Conservation (phyloP, 2,329 filamentous ascomycete species). For the Lasiodiplodia theobromae region DNA sequence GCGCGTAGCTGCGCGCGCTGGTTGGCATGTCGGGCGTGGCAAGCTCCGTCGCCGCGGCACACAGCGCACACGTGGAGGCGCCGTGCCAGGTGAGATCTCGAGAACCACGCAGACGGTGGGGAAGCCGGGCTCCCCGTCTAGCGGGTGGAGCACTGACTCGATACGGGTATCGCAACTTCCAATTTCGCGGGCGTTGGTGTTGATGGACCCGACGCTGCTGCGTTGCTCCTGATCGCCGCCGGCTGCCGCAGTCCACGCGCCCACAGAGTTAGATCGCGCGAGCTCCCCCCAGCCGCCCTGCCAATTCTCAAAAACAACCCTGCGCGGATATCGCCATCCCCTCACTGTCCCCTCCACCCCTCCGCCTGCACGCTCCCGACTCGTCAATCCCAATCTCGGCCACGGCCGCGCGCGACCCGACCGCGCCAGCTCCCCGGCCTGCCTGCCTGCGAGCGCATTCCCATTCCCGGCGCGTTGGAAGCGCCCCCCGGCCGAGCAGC, state of each 20-base stretch:
- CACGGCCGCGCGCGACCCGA: slow-evolving; percentile 20
- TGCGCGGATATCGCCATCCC: slow-evolving; percentile 22
- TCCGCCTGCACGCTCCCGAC: slow-evolving; percentile 17
- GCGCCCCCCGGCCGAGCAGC: slow-evolving; percentile 18
- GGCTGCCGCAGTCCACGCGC: slow-evolving; percentile 8
- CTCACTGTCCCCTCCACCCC: not conserved
- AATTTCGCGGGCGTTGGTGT: slow-evolving; percentile 18
- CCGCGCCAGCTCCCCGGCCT: not conserved
- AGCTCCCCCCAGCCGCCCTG: slow-evolving; percentile 15
- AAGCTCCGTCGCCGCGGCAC: slow-evolving; percentile 10
- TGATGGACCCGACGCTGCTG: slow-evolving; percentile 10
- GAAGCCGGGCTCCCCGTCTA: slow-evolving; percentile 13
- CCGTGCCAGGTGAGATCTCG: slow-evolving; percentile 7
- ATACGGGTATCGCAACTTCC: slow-evolving; percentile 18
- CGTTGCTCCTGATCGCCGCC: slow-evolving; percentile 22
- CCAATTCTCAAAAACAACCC: slow-evolving; percentile 19
- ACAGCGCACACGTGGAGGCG: slow-evolving; percentile 13
- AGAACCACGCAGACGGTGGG: slow-evolving; percentile 8
- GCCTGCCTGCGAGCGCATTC: slow-evolving; percentile 12
- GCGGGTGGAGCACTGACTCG: slow-evolving; percentile 18
- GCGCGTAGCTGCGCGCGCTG: not conserved
- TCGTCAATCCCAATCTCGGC: slow-evolving; percentile 25
- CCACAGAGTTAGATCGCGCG: slow-evolving; percentile 20
- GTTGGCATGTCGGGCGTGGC: slow-evolving; percentile 1
- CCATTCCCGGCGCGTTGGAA: slow-evolving; percentile 23